Percentiles rank a stretch among this genome's conserved stretches.
These are phyloP conservation scores for Polychytrium aggregatum DNA, from an alignment of 192 early-diverging fungal genomes.

Conservation along the genomic window DNA sequence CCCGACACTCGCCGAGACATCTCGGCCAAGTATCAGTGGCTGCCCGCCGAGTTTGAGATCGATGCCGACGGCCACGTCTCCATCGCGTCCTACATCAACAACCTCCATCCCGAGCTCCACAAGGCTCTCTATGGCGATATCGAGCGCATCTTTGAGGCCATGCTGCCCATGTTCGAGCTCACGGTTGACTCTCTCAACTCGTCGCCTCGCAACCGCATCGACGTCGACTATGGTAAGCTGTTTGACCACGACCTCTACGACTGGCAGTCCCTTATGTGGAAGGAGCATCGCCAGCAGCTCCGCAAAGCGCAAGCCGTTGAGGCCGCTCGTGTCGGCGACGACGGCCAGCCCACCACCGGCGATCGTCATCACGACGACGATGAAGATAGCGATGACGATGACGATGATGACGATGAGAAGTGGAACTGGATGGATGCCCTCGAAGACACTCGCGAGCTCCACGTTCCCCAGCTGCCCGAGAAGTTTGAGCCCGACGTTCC, in stretches of 20 bases:
- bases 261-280: too few relatives aligned
- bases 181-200: not conserved
- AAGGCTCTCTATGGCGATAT: slow-evolving; percentile 42
- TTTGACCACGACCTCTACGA: too few relatives aligned
- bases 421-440: not conserved
- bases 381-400: not conserved
- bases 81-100: slow-evolving; percentile 64
- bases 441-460: not conserved
- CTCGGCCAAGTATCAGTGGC: slow-evolving; percentile 40
- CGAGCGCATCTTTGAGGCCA: slow-evolving; percentile 30
- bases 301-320: too few relatives aligned
- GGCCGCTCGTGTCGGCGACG: too few relatives aligned
- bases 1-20: slow-evolving; percentile 1
- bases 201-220: not conserved
- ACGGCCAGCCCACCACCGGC: slow-evolving; percentile 3
- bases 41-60: slow-evolving; percentile 55
- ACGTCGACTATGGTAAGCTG: too few relatives aligned
- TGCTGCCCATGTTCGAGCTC: slow-evolving; percentile 55
- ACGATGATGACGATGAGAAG: not conserved
- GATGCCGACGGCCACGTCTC: slow-evolving; percentile 27
- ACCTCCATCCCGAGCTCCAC: slow-evolving; percentile 40
- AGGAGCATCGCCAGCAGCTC: too few relatives aligned
- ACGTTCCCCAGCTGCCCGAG: not conserved
- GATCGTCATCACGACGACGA: slow-evolving; percentile 13
- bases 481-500: not conserved